These are phyloP conservation scores for Colletotrichum shisoi DNA, from an alignment of 2,329 filamentous ascomycete genomes.

Conservation along the genomic window DNA sequence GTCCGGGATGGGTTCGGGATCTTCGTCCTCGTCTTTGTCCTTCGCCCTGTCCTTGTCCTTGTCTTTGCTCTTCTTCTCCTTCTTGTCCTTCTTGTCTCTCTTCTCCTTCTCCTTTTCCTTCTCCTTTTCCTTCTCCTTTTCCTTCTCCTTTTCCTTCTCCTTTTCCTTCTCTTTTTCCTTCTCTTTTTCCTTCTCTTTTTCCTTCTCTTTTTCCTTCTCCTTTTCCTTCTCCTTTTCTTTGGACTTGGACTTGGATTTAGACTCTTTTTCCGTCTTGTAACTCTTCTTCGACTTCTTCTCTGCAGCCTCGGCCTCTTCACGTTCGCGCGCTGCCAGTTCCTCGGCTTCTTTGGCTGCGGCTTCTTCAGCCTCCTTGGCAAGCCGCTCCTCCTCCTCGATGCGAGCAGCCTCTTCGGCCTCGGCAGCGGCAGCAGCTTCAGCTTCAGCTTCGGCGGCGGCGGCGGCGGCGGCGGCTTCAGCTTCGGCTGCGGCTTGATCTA, in stretches of 20 bases:
- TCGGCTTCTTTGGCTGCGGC: conserved; percentile 51
- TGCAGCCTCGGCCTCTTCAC: conserved; percentile 46
- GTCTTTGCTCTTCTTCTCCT: conserved; percentile 47
- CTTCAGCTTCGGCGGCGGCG: conserved; percentile 47
- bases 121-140: conserved; percentile 33
- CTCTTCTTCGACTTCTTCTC: conserved; percentile 55
- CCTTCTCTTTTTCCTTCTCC: not conserved
- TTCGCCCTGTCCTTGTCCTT: conserved; percentile 40
- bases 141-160: conserved; percentile 46
- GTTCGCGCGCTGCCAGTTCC: conserved; percentile 43
- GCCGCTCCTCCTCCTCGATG: conserved; percentile 43
- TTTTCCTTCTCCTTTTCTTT: conserved; percentile 48
- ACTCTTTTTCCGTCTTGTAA: conserved; percentile 48
- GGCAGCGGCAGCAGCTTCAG: conserved; percentile 50
- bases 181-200: conserved; percentile 43
- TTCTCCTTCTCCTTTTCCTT: conserved; percentile 42
- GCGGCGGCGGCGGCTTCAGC: conserved; percentile 49
- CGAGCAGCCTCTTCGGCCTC: conserved; percentile 52
- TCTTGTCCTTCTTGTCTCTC: conserved; percentile 42
- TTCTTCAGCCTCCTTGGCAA: conserved; percentile 53
- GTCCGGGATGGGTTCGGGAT: conserved; percentile 31
- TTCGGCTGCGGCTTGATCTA: conserved; percentile 53
- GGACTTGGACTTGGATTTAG: conserved; percentile 49
- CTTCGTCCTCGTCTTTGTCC: conserved; percentile 33
- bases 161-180: conserved; percentile 42